Evolutionary conservation across 2,329 filamentous ascomycete genomes (phyloP).

Genomic region (Fusarium coicis): DNA sequence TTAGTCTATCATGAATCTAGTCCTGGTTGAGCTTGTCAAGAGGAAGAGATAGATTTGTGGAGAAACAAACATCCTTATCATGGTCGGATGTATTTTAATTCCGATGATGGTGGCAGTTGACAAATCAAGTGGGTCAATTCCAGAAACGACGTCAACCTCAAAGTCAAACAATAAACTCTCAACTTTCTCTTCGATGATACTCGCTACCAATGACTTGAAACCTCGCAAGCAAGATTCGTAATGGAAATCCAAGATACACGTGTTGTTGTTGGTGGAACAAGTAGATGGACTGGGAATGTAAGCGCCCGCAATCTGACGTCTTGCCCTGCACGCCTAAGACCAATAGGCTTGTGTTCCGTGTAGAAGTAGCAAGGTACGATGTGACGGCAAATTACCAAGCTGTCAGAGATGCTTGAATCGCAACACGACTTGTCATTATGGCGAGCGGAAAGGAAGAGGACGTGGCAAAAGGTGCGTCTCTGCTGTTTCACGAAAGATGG

Average conservation of each 20-base stretch:
- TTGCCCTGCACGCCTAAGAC: background rate
- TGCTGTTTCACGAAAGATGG: rapidly evolving
- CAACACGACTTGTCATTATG: background rate
- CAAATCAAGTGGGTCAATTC: background rate
- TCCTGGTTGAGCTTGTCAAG: too few species aligned
- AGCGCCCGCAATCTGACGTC: background rate
- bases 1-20: too few species aligned
- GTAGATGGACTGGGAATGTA: background rate
- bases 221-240: too few species aligned
- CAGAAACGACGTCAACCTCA: rapidly evolving
- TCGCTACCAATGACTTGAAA: too few species aligned
- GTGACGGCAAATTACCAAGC: background rate
- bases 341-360: background rate
- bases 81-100: background rate
- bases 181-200: rapidly evolving
- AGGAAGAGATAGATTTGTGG: background rate
- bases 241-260: rapidly evolving
- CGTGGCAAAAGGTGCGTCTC: background rate
- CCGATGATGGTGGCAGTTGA: background rate
- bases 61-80: too few species aligned
- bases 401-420: background rate
- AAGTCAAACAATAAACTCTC: background rate
- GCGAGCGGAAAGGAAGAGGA: background rate
- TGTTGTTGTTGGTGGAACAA: rapidly evolving
- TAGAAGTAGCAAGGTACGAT: background rate